These are phyloP conservation scores for Albugo candida DNA, from an alignment of 352 stramenopile genomes.

Conservation along the genomic window DNA sequence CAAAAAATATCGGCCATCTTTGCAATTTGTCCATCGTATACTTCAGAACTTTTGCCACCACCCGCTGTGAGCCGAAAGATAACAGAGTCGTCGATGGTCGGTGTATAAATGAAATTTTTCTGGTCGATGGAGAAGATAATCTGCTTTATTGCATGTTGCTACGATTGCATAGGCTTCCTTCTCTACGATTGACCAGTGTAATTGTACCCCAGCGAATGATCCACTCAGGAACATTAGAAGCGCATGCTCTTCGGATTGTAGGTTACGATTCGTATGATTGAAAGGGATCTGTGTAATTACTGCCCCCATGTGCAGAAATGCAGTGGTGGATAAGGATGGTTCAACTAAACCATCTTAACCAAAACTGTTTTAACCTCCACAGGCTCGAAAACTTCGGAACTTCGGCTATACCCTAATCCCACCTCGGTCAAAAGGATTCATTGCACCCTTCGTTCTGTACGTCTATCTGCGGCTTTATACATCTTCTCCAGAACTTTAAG, in stretches of 20 bases:
- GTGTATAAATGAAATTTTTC: constrained; percentile 6
- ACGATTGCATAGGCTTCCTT: constrained; percentile 9
- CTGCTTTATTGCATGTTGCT: constrained; percentile 1
- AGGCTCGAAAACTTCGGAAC: too few relatives aligned
- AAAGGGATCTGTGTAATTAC: constrained; percentile 5
- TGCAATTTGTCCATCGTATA: constrained; percentile 8
- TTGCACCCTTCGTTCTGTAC: not conserved
- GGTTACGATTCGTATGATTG: not conserved
- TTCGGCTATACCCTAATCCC: too few relatives aligned
- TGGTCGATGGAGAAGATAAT: constrained; percentile 6
- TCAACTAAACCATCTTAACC: not conserved
- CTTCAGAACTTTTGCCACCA: too few relatives aligned
- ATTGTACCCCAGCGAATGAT: constrained; percentile 1
- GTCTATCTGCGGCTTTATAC: constrained; percentile 1
- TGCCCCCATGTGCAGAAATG: not conserved
- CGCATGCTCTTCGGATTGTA: constrained; percentile 5
- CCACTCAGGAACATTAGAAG: constrained; percentile 4
- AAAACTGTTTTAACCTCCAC: not conserved
- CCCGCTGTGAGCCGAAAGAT: constrained; percentile 4
- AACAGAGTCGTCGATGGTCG: constrained; percentile 12
- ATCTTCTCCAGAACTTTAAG: not conserved
- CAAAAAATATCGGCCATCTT: constrained; percentile 8
- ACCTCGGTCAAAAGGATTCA: too few relatives aligned
- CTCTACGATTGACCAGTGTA: constrained; percentile 8
- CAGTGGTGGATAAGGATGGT: not conserved